These are phyloP conservation scores for Quercus bicolor DNA, from an alignment of 306 rosid species.

Conservation along the genomic window DNA sequence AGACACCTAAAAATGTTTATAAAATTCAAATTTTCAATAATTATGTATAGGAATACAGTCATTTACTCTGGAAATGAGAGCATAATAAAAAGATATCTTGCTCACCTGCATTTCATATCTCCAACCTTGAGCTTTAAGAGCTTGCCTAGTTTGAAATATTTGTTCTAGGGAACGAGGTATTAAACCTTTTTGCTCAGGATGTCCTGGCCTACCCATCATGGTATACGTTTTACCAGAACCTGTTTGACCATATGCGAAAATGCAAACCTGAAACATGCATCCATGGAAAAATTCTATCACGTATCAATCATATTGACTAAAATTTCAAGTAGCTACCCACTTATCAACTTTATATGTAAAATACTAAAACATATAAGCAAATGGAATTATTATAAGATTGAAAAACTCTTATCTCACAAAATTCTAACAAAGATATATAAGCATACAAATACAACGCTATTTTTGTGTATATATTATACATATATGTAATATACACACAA, in stretches of 20 bases:
- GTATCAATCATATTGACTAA: neutral
- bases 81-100: neutral
- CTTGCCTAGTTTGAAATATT: conserved; percentile 78
- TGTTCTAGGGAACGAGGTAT: conserved; percentile 94
- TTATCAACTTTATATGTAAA: neutral
- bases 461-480: neutral
- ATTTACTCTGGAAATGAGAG: neutral
- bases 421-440: neutral
- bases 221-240: conserved; percentile 99
- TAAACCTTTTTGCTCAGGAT: conserved; percentile 71
- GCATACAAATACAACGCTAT: no score
- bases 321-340: neutral
- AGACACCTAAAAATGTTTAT: conserved; percentile 53
- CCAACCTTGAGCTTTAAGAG: conserved; percentile 88
- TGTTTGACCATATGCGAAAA: conserved; percentile 97
- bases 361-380: neutral
- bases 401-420: neutral
- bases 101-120: conserved; percentile 96
- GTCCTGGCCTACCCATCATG: conserved; percentile 96
- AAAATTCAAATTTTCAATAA: conserved; percentile 15
- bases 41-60: neutral
- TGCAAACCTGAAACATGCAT: conserved; percentile 72
- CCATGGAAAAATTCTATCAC: neutral
- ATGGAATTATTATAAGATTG: neutral
- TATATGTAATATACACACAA: neutral